phyloP scores from a whole-genome alignment of 1,284 basidiomycete genomes.

The Volvariella volvacea region DNA sequence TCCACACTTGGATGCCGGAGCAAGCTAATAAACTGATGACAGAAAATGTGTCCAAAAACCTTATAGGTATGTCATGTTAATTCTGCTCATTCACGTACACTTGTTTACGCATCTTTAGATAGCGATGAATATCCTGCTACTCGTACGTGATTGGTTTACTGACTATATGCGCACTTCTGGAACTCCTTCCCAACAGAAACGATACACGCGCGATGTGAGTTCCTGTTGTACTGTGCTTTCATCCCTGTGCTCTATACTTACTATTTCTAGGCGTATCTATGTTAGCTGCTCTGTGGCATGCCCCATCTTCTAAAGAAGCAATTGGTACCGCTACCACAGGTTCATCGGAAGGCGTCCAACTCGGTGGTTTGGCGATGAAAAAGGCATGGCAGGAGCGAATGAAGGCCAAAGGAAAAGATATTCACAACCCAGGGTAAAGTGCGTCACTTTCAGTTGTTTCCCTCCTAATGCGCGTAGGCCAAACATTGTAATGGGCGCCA shows the following conservation, averaged over 20 bases:
- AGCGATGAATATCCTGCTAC: slow-evolving; percentile 86
- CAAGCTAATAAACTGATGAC: slow-evolving; percentile 60
- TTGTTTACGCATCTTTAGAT: slow-evolving; percentile 15
- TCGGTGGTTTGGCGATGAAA: slow-evolving; percentile 94
- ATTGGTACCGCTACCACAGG: slow-evolving; percentile 93
- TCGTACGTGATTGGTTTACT: slow-evolving; percentile 32
- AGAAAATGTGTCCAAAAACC: slow-evolving; percentile 86
- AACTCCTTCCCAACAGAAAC: slow-evolving; percentile 34
- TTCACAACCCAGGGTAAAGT: slow-evolving; percentile 66
- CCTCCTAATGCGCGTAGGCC: slow-evolving; percentile 28
- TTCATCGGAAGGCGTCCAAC: slow-evolving; percentile 89
- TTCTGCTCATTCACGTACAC: background rate
- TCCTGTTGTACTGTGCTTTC: background rate
- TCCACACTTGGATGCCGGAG: slow-evolving; percentile 63
- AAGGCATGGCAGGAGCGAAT: slow-evolving; percentile 87
- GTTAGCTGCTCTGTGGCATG: slow-evolving; percentile 91
- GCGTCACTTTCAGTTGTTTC: background rate
- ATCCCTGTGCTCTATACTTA: slow-evolving; percentile 12
- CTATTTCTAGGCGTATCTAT: slow-evolving; percentile 54
- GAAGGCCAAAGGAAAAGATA: slow-evolving; percentile 82
- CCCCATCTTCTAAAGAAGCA: slow-evolving; percentile 64
- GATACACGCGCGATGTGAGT: slow-evolving; percentile 70
- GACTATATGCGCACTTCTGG: slow-evolving; percentile 1
- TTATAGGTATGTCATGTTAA: slow-evolving; percentile 46
- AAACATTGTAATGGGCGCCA: slow-evolving; percentile 75